These are phyloP conservation scores for Mycena metata DNA, from an alignment of 768 basidiomycete genomes.

Conservation along the genomic window DNA sequence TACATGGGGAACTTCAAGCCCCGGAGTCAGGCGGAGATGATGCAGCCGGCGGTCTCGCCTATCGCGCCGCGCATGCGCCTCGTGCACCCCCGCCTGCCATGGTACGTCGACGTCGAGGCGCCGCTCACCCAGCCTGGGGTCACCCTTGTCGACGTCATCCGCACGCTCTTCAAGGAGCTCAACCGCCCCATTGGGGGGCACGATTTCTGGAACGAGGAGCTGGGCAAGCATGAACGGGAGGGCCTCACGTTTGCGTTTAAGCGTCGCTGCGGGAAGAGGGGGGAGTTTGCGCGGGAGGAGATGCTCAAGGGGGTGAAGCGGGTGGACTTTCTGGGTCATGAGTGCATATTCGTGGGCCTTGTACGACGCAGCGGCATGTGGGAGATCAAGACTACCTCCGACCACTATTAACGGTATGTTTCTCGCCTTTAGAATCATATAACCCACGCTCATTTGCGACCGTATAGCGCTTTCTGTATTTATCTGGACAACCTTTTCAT, in stretches of 20 bases:
- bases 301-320: constrained; percentile 55
- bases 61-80: constrained; percentile 59
- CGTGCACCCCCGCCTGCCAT: constrained; percentile 60
- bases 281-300: constrained; percentile 41
- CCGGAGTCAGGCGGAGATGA: constrained; percentile 49
- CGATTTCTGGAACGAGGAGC: constrained; percentile 62
- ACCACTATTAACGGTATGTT: too few species aligned
- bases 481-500: too few species aligned
- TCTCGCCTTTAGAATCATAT: too few species aligned
- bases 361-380: constrained; percentile 58
- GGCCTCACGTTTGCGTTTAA: constrained; percentile 53
- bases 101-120: constrained; percentile 62
- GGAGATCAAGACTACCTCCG: constrained; percentile 48
- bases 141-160: constrained; percentile 60
- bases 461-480: too few species aligned
- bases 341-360: constrained; percentile 54
- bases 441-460: too few species aligned
- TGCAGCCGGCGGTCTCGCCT: constrained; percentile 57
- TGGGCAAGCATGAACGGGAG: constrained; percentile 55
- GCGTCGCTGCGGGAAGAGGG: constrained; percentile 48
- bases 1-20: constrained; percentile 24
- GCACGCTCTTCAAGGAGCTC: constrained; percentile 52
- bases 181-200: constrained; percentile 50
- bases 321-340: constrained; percentile 61
- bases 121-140: constrained; percentile 51